Conservation (phyloP, 2,329 filamentous ascomycete genomes). For the Sclerotiophoma versabilis region DNA sequence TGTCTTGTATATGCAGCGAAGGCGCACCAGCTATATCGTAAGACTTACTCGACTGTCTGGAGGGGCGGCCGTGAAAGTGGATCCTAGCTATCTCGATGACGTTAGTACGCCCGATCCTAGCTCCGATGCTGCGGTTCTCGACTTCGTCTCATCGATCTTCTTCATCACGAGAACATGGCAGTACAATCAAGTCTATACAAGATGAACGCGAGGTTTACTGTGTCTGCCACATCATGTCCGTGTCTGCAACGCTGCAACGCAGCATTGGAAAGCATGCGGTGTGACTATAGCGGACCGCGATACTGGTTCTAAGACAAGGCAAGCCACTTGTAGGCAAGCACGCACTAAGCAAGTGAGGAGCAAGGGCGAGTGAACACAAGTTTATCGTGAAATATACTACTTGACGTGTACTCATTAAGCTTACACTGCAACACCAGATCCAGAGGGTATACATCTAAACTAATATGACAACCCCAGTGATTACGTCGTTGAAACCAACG, state of each 20-base stretch:
- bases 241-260: no score
- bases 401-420: constrained; percentile 1
- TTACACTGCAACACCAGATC: neutral
- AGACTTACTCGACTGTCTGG: neutral
- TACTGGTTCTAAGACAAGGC: no score
- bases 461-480: neutral
- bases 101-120: constrained; percentile 12
- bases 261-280: no score
- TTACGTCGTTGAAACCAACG: neutral
- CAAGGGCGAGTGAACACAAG: no score
- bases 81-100: neutral
- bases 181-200: no score
- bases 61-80: constrained; percentile 13
- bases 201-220: no score
- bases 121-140: constrained; percentile 10
- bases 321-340: no score
- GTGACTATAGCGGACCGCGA: no score
- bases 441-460: neutral
- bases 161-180: neutral
- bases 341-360: neutral
- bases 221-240: no score
- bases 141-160: neutral
- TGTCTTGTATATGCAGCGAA: neutral
- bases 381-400: no score
- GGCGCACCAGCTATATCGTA: neutral